Conservation (phyloP, 1,284 basidiomycete species). For the Apiotrichum veenhuisii region DNA sequence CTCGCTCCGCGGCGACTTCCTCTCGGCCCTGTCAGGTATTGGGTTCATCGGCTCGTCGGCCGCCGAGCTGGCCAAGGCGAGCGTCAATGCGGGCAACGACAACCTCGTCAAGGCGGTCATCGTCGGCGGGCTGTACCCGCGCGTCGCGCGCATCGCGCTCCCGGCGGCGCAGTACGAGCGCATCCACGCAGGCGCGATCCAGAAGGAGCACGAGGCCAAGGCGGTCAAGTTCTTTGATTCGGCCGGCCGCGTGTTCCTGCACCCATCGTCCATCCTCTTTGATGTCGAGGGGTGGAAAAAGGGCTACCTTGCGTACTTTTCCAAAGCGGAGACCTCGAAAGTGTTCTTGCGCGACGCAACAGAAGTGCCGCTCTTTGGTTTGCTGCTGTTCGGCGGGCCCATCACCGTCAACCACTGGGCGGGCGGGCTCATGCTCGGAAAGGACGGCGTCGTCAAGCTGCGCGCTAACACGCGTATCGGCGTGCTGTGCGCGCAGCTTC, state of each 20-base stretch:
- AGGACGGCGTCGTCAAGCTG: constrained; percentile 60
- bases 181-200: constrained; percentile 71
- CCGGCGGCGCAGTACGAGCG: constrained; percentile 76
- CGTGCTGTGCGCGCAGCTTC: constrained; percentile 81
- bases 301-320: constrained; percentile 77
- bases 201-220: constrained; percentile 73
- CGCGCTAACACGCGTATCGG: constrained; percentile 84
- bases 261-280: constrained; percentile 82
- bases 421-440: constrained; percentile 66
- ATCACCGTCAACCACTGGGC: constrained; percentile 73
- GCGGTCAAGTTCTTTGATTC: constrained; percentile 75
- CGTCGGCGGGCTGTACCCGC: constrained; percentile 77
- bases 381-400: constrained; percentile 78
- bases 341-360: constrained; percentile 83
- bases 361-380: constrained; percentile 78
- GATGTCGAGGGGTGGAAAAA: constrained; percentile 63
- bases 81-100: constrained; percentile 59
- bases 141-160: constrained; percentile 68
- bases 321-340: constrained; percentile 78
- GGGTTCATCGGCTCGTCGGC: constrained; percentile 59
- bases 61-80: constrained; percentile 52
- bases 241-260: constrained; percentile 52
- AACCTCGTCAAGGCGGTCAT: constrained; percentile 77
- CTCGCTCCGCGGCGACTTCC: constrained; percentile 72
- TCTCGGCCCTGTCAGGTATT: constrained; percentile 66